phyloP scores from a whole-genome alignment of 176 grass and related monocot species.

The Lolium multiflorum region DNA sequence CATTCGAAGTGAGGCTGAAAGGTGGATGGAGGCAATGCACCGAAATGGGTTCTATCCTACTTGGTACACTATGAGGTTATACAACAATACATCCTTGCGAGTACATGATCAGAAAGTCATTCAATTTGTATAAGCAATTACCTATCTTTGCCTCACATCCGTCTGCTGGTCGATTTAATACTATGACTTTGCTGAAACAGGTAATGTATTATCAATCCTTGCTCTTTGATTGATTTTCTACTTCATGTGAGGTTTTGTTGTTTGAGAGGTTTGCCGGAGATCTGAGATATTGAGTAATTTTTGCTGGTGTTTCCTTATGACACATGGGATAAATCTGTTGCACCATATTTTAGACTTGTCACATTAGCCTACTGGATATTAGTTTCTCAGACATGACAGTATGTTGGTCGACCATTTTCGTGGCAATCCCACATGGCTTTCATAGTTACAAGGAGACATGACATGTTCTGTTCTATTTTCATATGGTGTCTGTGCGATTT shows the following conservation, averaged over 20 bases:
- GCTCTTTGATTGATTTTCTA: conserved; percentile 27
- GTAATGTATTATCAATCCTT: conserved; percentile 42
- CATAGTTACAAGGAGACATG: background rate
- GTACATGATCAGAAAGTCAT: conserved; percentile 43
- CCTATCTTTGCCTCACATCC: conserved; percentile 9
- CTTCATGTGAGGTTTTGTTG: conserved; percentile 21
- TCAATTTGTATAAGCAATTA: conserved; percentile 52
- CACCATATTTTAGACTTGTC: conserved; percentile 23
- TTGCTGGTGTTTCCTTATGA: conserved; percentile 35
- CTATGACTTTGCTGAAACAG: conserved; percentile 33
- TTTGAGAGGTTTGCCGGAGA: conserved; percentile 43
- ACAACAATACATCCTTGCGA: conserved; percentile 47
- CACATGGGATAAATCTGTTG: conserved; percentile 22
- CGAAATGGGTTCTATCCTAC: conserved; percentile 81
- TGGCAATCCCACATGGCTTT: background rate
- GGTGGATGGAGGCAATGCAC: conserved; percentile 82
- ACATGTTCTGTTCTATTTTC: conserved; percentile 1
- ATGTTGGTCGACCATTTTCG: background rate
- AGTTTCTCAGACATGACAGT: conserved; percentile 11
- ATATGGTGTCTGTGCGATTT: conserved; percentile 25
- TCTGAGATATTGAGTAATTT: conserved; percentile 27
- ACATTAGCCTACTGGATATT: conserved; percentile 25
- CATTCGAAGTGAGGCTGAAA: conserved; percentile 78
- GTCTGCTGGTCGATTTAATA: conserved; percentile 2
- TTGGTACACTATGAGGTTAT: conserved; percentile 76